These are phyloP conservation scores for Populus hybrid DNA, from an alignment of 441 rosid species.

Conservation along the genomic window DNA sequence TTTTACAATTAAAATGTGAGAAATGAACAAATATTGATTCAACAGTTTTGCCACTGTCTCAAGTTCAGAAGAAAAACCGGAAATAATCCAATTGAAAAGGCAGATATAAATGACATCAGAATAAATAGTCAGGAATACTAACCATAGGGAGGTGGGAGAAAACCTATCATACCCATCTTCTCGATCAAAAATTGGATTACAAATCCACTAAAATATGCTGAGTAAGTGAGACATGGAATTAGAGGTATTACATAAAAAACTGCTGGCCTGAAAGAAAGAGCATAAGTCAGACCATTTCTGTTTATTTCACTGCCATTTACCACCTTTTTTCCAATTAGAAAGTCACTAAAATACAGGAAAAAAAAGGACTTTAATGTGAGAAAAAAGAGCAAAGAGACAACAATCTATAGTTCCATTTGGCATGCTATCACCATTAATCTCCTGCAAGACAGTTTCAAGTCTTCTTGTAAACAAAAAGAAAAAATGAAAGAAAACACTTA, in stretches of 20 bases:
- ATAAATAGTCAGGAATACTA: slow-evolving; percentile 34
- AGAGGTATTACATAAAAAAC: slow-evolving; percentile 61
- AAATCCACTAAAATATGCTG: slow-evolving; percentile 80
- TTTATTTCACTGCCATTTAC: background rate
- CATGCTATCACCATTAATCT: background rate
- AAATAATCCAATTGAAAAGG: background rate
- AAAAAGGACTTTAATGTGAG: slow-evolving; percentile 2
- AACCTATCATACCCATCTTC: slow-evolving; percentile 99
- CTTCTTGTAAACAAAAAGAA: background rate
- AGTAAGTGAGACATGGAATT: slow-evolving; percentile 67
- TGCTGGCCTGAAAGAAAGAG: slow-evolving; percentile 63
- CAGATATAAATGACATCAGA: background rate
- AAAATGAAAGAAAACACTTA: background rate
- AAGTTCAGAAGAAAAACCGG: background rate
- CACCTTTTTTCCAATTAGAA: slow-evolving; percentile 1
- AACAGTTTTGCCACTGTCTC: background rate
- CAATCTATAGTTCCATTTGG: background rate
- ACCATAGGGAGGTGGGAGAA: slow-evolving; percentile 90
- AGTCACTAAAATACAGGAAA: background rate
- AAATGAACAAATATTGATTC: background rate
- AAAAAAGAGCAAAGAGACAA: background rate
- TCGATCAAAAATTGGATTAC: slow-evolving; percentile 78
- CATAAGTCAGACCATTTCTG: slow-evolving; percentile 19
- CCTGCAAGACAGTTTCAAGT: background rate
- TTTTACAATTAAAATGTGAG: background rate